These are phyloP conservation scores for Acidiella bohemica DNA, from an alignment of 495 filamentous ascomycete species.

Conservation along the genomic window DNA sequence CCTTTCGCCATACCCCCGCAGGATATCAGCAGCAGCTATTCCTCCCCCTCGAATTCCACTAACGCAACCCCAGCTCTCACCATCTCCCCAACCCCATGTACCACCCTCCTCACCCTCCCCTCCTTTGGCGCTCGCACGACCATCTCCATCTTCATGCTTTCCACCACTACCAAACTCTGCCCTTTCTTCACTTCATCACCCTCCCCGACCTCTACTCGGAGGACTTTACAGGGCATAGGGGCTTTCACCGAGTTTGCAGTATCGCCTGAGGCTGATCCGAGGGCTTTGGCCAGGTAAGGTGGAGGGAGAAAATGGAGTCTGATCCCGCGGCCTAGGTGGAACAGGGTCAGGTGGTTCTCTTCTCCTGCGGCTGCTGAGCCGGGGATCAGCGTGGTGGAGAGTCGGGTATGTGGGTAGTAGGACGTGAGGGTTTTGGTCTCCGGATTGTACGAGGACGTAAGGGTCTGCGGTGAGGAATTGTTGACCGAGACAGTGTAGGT, in stretches of 20 bases:
- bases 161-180: conserved; percentile 82
- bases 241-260: conserved; percentile 69
- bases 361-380: conserved; percentile 37
- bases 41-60: conserved; percentile 23
- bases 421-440: conserved; percentile 33
- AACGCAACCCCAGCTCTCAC: conserved; percentile 22
- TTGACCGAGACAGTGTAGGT: conserved; percentile 53
- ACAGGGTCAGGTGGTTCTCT: conserved; percentile 62
- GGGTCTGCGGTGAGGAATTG: conserved; percentile 20
- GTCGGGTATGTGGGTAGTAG: conserved; percentile 62
- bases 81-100: conserved; percentile 58
- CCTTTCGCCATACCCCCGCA: background rate
- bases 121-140: conserved; percentile 81
- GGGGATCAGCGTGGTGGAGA: conserved; percentile 62
- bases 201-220: conserved; percentile 68
- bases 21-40: too few species aligned
- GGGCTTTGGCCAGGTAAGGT: conserved; percentile 71
- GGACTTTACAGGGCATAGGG: conserved; percentile 89
- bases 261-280: conserved; percentile 72
- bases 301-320: conserved; percentile 54
- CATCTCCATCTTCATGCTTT: conserved; percentile 99
- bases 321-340: conserved; percentile 71
- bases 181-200: conserved; percentile 76
- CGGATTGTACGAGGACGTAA: conserved; percentile 6
- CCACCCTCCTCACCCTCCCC: conserved; percentile 65